Evolutionary conservation across 2,329 filamentous ascomycete species (phyloP).

Genomic region (Colletotrichum coccodes): DNA sequence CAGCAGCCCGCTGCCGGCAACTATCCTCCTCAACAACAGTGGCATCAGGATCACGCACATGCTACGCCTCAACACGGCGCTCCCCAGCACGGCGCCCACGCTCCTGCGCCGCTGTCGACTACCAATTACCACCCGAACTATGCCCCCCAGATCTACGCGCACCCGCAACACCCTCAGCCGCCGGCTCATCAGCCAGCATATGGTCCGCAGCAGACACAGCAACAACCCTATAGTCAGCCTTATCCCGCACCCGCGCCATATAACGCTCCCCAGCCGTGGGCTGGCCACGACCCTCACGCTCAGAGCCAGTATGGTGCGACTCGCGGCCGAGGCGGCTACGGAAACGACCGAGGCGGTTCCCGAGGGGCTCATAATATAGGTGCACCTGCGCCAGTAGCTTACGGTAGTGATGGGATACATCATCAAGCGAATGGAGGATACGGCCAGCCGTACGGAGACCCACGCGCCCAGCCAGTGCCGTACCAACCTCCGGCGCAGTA

Average conservation of each 20-base stretch:
- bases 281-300: conserved; percentile 45
- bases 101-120: conserved; percentile 58
- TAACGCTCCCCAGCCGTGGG: conserved; percentile 45
- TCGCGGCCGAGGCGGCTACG: conserved; percentile 54
- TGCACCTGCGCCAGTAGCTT: conserved; percentile 46
- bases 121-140: conserved; percentile 70
- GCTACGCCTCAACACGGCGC: conserved; percentile 46
- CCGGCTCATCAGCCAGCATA: conserved; percentile 56
- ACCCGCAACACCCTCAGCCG: conserved; percentile 37
- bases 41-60: conserved; percentile 50
- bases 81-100: conserved; percentile 51
- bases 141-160: conserved; percentile 63
- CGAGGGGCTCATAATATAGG: conserved; percentile 44
- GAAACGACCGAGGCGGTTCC: conserved; percentile 54
- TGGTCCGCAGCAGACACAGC: conserved; percentile 49
- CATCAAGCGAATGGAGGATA: conserved; percentile 49
- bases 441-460: conserved; percentile 52
- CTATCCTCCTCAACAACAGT: conserved; percentile 54
- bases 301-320: conserved; percentile 49
- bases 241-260: conserved; percentile 48
- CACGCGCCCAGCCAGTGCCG: conserved; percentile 44
- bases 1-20: conserved; percentile 48
- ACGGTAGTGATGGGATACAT: conserved; percentile 39
- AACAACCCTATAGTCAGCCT: conserved; percentile 44
- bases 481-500: conserved; percentile 43